Percentiles rank a stretch among this genome's conserved stretches.
Conservation (phyloP, 75 land plant genomes). For the Ceratopteris richardii region DNA sequence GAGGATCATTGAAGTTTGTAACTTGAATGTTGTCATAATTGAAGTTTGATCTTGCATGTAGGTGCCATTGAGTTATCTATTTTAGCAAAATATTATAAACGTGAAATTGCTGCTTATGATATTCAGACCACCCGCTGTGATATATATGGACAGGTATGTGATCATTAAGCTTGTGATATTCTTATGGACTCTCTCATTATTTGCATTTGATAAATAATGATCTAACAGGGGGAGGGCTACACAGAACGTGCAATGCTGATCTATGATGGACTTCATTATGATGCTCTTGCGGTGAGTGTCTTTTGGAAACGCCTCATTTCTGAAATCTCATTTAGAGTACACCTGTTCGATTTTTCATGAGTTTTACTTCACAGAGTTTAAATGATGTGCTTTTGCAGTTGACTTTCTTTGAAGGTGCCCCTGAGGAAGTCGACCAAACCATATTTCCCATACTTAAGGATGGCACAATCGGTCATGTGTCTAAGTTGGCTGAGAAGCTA, state of each 20-base stretch:
- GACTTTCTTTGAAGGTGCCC: slow-evolving; percentile 83
- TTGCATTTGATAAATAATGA: not conserved
- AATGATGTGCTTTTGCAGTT: slow-evolving; percentile 30
- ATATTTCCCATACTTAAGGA: slow-evolving; percentile 53
- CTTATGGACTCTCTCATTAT: not conserved
- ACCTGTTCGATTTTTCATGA: no score
- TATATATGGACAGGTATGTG: slow-evolving; percentile 88
- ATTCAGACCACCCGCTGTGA: slow-evolving; percentile 93
- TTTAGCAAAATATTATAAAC: slow-evolving; percentile 76
- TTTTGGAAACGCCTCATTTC: not conserved
- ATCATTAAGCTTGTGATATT: not conserved
- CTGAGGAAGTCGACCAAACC: slow-evolving; percentile 97
- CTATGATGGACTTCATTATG: slow-evolving; percentile 97
- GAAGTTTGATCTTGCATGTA: slow-evolving; percentile 11
- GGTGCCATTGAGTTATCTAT: slow-evolving; percentile 99
- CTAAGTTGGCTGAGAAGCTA: slow-evolving; percentile 54
- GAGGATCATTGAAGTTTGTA: no score
- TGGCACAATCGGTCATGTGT: slow-evolving; percentile 62
- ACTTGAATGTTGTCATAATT: no score
- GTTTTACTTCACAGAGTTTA: not conserved
- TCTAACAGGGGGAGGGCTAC: slow-evolving; percentile 58
- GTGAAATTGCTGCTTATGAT: slow-evolving; percentile 99
- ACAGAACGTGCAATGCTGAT: slow-evolving; percentile 89
- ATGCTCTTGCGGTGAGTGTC: slow-evolving; percentile 78
- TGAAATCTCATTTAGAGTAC: no score